Evolutionary conservation across 192 early-diverging fungal species (phyloP).

Genomic region (Mortierella antarctica): DNA sequence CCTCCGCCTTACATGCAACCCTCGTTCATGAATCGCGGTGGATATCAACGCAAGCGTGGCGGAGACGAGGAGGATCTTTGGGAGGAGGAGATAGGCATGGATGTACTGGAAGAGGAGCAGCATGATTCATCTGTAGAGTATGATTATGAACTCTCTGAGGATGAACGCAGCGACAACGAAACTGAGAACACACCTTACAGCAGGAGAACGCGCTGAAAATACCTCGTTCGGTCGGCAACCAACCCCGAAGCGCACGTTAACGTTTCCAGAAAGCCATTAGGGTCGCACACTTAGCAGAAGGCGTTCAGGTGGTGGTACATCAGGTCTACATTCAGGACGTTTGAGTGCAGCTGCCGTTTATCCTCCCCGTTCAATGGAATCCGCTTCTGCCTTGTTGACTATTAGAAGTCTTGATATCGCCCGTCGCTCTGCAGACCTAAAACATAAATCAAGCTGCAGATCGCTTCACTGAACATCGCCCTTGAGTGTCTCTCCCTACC

Average conservation of each 20-base stretch:
- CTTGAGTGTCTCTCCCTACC: too few species aligned
- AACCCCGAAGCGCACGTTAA: background rate
- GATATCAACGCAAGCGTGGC: conserved; percentile 34
- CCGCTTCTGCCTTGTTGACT: too few species aligned
- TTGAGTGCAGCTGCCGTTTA: too few species aligned
- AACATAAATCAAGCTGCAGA: too few species aligned
- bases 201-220: conserved; percentile 20
- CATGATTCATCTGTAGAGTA: conserved; percentile 53
- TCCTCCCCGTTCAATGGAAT: too few species aligned
- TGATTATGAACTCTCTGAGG: conserved; percentile 49
- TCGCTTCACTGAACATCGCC: too few species aligned
- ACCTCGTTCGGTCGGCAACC: background rate
- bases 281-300: too few species aligned
- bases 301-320: too few species aligned
- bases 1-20: conserved; percentile 52
- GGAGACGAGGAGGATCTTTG: conserved; percentile 33
- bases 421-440: too few species aligned
- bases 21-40: conserved; percentile 35
- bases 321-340: too few species aligned
- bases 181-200: conserved; percentile 6
- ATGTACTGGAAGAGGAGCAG: conserved; percentile 40
- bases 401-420: too few species aligned
- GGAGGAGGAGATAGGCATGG: conserved; percentile 52
- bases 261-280: too few species aligned
- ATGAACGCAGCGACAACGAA: conserved; percentile 37